Evolutionary conservation across 108 stramenopile genomes (phyloP), one percentile per base, ranked within the genome.

Genomic region (Fragilariopsis cylindrus): DNA sequence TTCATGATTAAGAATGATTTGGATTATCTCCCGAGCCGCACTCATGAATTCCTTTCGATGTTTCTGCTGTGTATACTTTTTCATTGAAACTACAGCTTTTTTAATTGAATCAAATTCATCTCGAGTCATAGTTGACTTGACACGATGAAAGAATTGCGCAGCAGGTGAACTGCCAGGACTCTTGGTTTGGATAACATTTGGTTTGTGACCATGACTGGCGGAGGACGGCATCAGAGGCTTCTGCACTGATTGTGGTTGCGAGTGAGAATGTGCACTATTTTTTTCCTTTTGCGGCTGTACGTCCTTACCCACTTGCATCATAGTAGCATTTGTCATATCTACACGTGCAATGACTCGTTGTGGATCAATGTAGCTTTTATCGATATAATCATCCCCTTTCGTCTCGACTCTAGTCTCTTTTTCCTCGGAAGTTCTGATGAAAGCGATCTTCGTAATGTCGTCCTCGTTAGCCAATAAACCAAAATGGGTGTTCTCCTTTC

Each of bases 51-150:
- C 19, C 48, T 44, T 72, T n/a, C 55, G 62, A 65, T 82, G 69
- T 53, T 66, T 62, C 15, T 80, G 79, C 7, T 88, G 82, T 41
- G 19, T 45, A 49, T 81, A 65, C 16, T 58, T 70, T 79, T 93
- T 91, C 90, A 96, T 91, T 18, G 74, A 69, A 54, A 90, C 85
- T 7, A 89, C 69, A 45, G 81, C 65, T 57, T 86, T 84, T 40
- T 83, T 81, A 1, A 91, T 79, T 43, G 74, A 82, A 16, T 79
- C 44, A 11, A 90, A 75, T 56, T 96, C 92, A 50, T 60, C 71
- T 46, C 5, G 13, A 44, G 71, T 50, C 62, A 76, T 66, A 5
- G 45, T 48, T 39, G 78, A 48, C 58, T 63, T 49, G 11, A 76
- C 63, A 4, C 43, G 16, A 5, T 56, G 48, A 65, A 81, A 81